Evolutionary conservation across 1,284 basidiomycete genomes (phyloP).

Genomic region (Rhodotorula sp.): DNA sequence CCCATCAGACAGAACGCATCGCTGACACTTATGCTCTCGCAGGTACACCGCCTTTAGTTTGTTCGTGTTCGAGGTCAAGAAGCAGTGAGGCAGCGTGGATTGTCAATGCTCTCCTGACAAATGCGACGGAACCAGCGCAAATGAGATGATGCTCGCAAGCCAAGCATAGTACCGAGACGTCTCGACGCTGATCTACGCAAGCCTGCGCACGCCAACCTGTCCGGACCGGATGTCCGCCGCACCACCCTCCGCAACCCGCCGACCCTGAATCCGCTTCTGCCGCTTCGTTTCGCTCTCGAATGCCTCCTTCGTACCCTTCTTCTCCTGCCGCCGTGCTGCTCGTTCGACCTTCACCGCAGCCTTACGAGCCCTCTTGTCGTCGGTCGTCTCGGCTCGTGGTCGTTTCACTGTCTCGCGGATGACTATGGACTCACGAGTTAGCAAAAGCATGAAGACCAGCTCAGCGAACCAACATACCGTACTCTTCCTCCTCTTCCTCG

Average conservation of each 20-base stretch:
- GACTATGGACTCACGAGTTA: not conserved
- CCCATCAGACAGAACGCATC: not conserved
- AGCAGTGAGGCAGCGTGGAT: slow-evolving; percentile 1
- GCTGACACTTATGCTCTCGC: rapidly evolving
- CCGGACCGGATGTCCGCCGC: slow-evolving; percentile 37
- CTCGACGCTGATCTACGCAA: slow-evolving; percentile 22
- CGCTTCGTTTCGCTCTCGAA: slow-evolving; percentile 72
- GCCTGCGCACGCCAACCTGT: slow-evolving; percentile 28
- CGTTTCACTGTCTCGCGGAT: slow-evolving; percentile 57
- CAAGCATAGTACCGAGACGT: not conserved
- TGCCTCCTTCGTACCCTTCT: slow-evolving; percentile 73
- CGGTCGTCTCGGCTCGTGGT: slow-evolving; percentile 72
- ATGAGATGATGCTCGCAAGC: not conserved
- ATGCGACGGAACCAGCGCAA: too few relatives aligned
- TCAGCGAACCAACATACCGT: slow-evolving; percentile 15
- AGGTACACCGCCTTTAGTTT: slow-evolving; percentile 28
- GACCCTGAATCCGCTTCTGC: slow-evolving; percentile 53
- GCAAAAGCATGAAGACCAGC: not conserved
- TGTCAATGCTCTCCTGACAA: too few relatives aligned
- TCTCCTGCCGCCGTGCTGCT: slow-evolving; percentile 68
- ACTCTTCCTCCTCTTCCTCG: slow-evolving; percentile 35
- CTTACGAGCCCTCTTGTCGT: slow-evolving; percentile 86
- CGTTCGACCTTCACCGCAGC: slow-evolving; percentile 79
- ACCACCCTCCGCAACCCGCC: slow-evolving; percentile 33
- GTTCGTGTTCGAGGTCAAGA: slow-evolving; percentile 32